A percentile compares a stretch with the other conserved stretches of the same genome.
Evolutionary conservation across 1,139 yeast species (phyloP).

Genomic region (Arxiozyma bovina): DNA sequence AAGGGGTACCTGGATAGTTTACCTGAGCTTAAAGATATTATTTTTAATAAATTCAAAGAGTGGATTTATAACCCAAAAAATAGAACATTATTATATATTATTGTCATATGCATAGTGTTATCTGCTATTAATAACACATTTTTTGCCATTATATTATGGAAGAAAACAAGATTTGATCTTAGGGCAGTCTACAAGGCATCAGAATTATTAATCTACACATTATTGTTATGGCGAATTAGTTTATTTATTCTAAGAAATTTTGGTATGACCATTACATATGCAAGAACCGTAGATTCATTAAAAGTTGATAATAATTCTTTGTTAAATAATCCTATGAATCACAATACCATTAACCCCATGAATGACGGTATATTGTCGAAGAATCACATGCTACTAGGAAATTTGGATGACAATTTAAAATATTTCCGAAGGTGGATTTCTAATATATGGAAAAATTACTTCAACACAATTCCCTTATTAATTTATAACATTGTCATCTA

Average conservation of each 20-base stretch:
- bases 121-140: conserved; percentile 8
- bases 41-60: not conserved
- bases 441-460: conserved; percentile 22
- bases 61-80: not conserved
- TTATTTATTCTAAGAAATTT: conserved; percentile 22
- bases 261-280: conserved; percentile 18
- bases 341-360: not conserved
- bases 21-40: not conserved
- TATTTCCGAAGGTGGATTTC: not conserved
- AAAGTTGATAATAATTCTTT: not conserved
- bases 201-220: conserved; percentile 14
- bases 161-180: conserved; percentile 2
- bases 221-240: conserved; percentile 13
- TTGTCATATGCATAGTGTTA: conserved; percentile 3
- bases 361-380: not conserved
- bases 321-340: not conserved
- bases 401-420: conserved; percentile 4
- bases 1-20: not conserved
- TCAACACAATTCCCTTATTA: conserved; percentile 22
- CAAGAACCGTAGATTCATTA: conserved; percentile 10
- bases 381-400: not conserved
- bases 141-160: conserved; percentile 14
- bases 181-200: conserved; percentile 9
- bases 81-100: not conserved
- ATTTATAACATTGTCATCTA: conserved; percentile 19